Conservation (phyloP, 768 basidiomycete species). For the Leccinum subtestaceum region DNA sequence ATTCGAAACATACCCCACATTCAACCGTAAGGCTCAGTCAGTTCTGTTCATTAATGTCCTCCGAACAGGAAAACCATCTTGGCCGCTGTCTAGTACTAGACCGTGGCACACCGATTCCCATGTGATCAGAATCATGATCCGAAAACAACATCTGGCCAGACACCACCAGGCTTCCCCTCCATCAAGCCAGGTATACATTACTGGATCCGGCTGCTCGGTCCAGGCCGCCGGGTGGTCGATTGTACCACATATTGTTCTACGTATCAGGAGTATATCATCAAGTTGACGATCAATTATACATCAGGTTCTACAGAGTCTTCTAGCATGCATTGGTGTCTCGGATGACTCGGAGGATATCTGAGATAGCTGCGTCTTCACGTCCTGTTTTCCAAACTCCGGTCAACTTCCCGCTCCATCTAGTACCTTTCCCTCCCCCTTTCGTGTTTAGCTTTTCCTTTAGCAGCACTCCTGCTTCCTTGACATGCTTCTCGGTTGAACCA, state of each 20-base stretch:
- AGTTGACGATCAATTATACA: not conserved
- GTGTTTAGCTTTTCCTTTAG: conserved; percentile 56
- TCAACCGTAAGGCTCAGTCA: no score
- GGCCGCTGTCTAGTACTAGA: no score
- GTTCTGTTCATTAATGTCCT: no score
- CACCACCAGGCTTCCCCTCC: no score
- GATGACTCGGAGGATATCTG: conserved; percentile 17
- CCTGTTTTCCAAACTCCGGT: conserved; percentile 40
- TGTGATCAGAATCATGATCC: no score
- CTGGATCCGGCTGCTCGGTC: no score
- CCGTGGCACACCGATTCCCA: no score
- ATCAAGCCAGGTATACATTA: no score
- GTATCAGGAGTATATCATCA: not conserved
- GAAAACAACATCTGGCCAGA: no score
- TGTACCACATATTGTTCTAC: not conserved
- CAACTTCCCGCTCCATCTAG: conserved; percentile 74
- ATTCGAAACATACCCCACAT: no score
- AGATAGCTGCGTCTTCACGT: conserved; percentile 19
- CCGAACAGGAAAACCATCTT: no score
- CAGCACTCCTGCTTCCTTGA: conserved; percentile 56
- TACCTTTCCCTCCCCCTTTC: conserved; percentile 78
- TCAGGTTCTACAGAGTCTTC: not conserved
- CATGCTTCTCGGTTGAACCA: conserved; percentile 56
- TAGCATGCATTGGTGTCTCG: conserved; percentile 8
- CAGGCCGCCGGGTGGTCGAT: no score